Evolutionary conservation across 2,329 filamentous ascomycete genomes (phyloP).

Genomic region (Alternaria sp.): DNA sequence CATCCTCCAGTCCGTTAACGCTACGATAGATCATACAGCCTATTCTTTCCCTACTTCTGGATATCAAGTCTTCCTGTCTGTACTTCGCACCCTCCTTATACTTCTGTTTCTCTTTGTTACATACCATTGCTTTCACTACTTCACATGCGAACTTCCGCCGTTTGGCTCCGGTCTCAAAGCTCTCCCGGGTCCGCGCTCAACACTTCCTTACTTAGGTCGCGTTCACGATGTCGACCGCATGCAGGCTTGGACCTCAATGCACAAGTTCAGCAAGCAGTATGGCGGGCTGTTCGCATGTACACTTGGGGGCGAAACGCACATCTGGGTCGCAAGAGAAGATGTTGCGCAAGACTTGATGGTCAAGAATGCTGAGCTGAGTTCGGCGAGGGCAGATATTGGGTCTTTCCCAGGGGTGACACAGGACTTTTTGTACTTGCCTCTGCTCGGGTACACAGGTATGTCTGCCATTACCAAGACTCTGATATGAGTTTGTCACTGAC

Average conservation of each 20-base stretch:
- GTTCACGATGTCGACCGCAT: neutral
- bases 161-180: neutral
- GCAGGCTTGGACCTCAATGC: neutral
- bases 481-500: neutral
- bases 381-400: neutral
- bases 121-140: neutral
- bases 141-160: neutral
- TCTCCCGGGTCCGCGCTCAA: neutral
- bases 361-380: neutral
- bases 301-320: neutral
- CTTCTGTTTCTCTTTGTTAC: neutral
- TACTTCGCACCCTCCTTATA: neutral
- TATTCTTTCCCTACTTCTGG: neutral
- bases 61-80: neutral
- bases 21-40: neutral
- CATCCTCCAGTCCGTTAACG: neutral
- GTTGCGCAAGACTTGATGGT: neutral
- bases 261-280: neutral
- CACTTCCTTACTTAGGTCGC: neutral
- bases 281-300: neutral
- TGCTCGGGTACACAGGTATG: neutral
- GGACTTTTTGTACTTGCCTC: neutral
- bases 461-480: neutral
- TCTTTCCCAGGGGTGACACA: neutral
- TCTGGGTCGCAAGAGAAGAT: neutral